phyloP scores from a whole-genome alignment of 352 stramenopile species.

The Phytophthora foliorum region DNA sequence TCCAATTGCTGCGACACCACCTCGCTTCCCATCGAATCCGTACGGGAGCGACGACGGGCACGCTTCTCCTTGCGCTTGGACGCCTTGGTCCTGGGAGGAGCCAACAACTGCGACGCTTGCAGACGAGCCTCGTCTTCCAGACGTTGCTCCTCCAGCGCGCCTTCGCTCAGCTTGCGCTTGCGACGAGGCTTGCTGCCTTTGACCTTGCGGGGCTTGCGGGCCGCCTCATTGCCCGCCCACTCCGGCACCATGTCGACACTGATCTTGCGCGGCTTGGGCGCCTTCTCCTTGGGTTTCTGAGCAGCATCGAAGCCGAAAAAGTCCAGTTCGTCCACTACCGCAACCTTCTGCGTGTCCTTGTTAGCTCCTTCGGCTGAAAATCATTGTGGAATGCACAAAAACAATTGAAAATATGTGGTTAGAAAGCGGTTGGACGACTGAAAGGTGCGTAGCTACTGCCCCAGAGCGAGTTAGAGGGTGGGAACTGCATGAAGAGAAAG shows the following conservation, averaged over 20 bases:
- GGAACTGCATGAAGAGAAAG: slow-evolving; percentile 13
- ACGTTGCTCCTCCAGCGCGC: slow-evolving; percentile 75
- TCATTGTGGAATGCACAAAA: slow-evolving; percentile 14
- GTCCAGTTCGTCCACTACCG: slow-evolving; percentile 65
- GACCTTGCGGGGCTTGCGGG: slow-evolving; percentile 48
- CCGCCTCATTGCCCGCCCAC: slow-evolving; percentile 65
- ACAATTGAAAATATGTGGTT: slow-evolving; percentile 7
- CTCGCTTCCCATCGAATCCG: slow-evolving; percentile 51
- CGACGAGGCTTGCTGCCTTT: slow-evolving; percentile 78
- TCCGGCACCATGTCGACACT: slow-evolving; percentile 76
- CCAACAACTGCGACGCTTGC: slow-evolving; percentile 74
- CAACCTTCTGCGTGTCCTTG: slow-evolving; percentile 30
- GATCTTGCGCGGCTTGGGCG: slow-evolving; percentile 59
- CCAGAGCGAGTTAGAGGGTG: slow-evolving; percentile 8
- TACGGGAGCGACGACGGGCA: slow-evolving; percentile 48
- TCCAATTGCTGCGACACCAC: slow-evolving; percentile 11
- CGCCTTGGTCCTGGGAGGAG: slow-evolving; percentile 54
- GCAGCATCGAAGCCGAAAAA: slow-evolving; percentile 83
- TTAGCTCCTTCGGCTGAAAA: slow-evolving; percentile 18
- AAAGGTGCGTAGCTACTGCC: slow-evolving; percentile 1
- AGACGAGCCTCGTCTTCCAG: slow-evolving; percentile 75
- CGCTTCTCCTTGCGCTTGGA: slow-evolving; percentile 58
- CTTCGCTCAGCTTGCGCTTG: slow-evolving; percentile 88
- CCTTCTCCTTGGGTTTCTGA: slow-evolving; percentile 44
- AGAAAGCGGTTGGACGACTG: slow-evolving; percentile 3